Base-by-base conservation (phyloP, 257 asterid genomes). In the Solanum clarkiae region DNA sequence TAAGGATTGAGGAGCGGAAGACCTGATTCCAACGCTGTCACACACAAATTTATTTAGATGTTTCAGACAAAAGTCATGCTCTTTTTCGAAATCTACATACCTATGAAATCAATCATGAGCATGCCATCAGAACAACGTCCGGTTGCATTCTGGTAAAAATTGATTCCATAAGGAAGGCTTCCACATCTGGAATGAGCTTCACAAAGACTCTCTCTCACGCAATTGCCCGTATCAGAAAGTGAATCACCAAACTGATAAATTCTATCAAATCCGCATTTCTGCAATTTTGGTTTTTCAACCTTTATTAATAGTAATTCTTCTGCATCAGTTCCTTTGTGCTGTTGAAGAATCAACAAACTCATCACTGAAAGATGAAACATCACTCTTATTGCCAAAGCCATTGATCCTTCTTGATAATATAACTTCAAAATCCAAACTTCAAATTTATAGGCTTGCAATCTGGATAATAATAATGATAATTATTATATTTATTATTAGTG, bases 51-150 rank as follows among this genome's bases (percentile, higher is more conserved):
- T 44, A 44, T 44, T 44, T 44, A 44, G 8, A 44, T 44, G 7
- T 7, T 44, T 32, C 36, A 32, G 0, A 3, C 36, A 32, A 32
- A 2, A 32, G 36, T 32, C 49, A 44, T 8, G 8, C 49, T 6
- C 9, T 44, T 44, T 44, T 6, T 3, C 44, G 44, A 42, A 42
- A 29, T 29, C 3, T 32, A 32, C 36, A 32, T n/a, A 84, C 87
- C 84, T 18, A 85, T 26, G 15, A 84, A 84, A 22, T 84, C 89
- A 45, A 45, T 72, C 3, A 87, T 62, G 16, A 87, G 87, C 17
- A 70, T 84, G 11, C 87, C 88, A 54, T 87, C 63, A 1, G 88
- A 85, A 49, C 82, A 55, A 70, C 90, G 86, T 1, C 90, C 86
- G 0, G 86, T 87, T 14, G 86, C 36, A 3, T 26, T 62, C 32